Evolutionary conservation across 2,329 filamentous ascomycete genomes (phyloP).

Genomic region (Fonsecaea monophora): DNA sequence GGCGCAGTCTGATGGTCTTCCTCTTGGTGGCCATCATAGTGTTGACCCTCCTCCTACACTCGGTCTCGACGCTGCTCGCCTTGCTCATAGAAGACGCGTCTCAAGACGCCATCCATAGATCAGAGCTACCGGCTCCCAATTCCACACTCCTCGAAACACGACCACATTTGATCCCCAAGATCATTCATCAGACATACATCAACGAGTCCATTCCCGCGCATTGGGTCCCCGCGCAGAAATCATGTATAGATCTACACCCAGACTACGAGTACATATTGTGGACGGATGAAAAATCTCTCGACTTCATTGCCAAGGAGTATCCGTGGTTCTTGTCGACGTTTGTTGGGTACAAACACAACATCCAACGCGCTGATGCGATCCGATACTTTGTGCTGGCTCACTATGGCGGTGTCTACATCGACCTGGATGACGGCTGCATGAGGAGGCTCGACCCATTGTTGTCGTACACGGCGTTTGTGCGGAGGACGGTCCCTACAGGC

Average conservation of each 20-base stretch:
- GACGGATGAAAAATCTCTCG: conserved; percentile 72
- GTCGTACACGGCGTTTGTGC: conserved; percentile 72
- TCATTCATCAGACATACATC: conserved; percentile 78
- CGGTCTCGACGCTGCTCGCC: conserved; percentile 73
- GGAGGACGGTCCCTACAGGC: conserved; percentile 75
- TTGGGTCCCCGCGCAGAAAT: conserved; percentile 70
- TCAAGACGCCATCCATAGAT: conserved; percentile 69
- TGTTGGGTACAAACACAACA: conserved; percentile 74
- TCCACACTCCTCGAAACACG: conserved; percentile 63
- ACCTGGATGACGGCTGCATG: conserved; percentile 77
- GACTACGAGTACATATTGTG: conserved; percentile 81
- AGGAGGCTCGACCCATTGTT: conserved; percentile 72
- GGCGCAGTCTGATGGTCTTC: conserved; percentile 67
- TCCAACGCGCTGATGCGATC: conserved; percentile 79
- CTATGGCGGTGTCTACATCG: conserved; percentile 81
- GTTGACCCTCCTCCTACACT: conserved; percentile 68
- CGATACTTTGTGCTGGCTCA: conserved; percentile 79
- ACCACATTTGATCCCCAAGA: conserved; percentile 73
- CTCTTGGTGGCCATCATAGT: conserved; percentile 69
- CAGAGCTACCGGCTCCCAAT: conserved; percentile 70
- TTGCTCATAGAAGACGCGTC: conserved; percentile 72
- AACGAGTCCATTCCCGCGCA: conserved; percentile 71
- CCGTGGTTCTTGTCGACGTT: conserved; percentile 79
- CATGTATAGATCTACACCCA: conserved; percentile 70
- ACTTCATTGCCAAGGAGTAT: conserved; percentile 76